These are phyloP conservation scores for Datisca glomerata DNA, from an alignment of 306 rosid genomes.

Conservation along the genomic window DNA sequence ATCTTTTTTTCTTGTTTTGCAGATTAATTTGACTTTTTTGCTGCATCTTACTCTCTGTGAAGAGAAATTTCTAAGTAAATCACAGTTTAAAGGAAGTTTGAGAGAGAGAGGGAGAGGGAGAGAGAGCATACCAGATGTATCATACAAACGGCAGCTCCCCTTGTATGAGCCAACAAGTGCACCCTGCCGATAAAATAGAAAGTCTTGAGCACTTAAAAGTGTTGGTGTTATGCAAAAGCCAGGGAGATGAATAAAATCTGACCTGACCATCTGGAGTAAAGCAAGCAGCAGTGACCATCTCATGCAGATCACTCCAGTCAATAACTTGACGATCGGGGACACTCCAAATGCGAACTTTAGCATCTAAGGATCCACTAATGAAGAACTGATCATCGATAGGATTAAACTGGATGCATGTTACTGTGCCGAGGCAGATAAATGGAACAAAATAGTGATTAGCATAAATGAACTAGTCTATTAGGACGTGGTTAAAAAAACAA, in stretches of 20 bases:
- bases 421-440: slow-evolving; percentile 49
- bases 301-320: slow-evolving; percentile 92
- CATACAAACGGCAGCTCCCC: slow-evolving; percentile 88
- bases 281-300: slow-evolving; percentile 99
- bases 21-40: slow-evolving; percentile 70
- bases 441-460: slow-evolving; percentile 28
- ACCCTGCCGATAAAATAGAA: slow-evolving; percentile 28
- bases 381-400: slow-evolving; percentile 95
- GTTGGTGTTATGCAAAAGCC: slow-evolving; percentile 11
- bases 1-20: slow-evolving; percentile 93
- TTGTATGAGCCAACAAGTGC: slow-evolving; percentile 91
- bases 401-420: slow-evolving; percentile 99
- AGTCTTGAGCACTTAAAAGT: slow-evolving; percentile 15
- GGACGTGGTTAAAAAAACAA: background rate
- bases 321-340: slow-evolving; percentile 87
- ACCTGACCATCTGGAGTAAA: slow-evolving; percentile 99
- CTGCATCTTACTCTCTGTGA: slow-evolving; percentile 79
- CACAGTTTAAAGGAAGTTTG: too few relatives aligned
- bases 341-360: slow-evolving; percentile 98
- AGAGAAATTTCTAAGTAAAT: slow-evolving; percentile 14
- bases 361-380: slow-evolving; percentile 98
- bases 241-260: slow-evolving; percentile 22
- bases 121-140: slow-evolving; percentile 58
- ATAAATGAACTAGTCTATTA: slow-evolving; percentile 12
- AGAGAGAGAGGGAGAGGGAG: too few relatives aligned